Base-by-base conservation (phyloP, 129 eudicot genomes). In the Chrysanthemum makinoi region DNA sequence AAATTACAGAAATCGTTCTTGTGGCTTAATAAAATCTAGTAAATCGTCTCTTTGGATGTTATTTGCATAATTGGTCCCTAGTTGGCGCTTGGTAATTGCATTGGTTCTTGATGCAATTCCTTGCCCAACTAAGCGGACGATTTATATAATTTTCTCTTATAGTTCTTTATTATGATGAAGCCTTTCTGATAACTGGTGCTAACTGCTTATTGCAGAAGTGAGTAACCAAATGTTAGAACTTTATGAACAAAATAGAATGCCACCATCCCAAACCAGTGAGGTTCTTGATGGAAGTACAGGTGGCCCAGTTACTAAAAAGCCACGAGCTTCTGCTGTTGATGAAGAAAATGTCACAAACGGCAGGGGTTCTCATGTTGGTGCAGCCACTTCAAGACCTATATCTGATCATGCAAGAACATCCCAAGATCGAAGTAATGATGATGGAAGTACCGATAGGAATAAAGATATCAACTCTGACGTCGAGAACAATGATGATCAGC, bases 181-280 rank as follows among this genome's bases (percentile, higher is more conserved):
- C 24, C 19, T 51, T 33, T 15, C 3, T 20, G 17, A 5, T 72
- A 46, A 61, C 12, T n/a, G 3, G 28, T 72, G 49, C 16, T 72
- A 62, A 17, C 33, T 62, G 22, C 64, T 59, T 17, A 35, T 67
- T 72, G 77, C 84, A 83, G 87, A 83, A 73, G 87, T 83, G 58
- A 83, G 87, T 79, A 83, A 83, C 74, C 87, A 83, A 79, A 83
- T 83, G 87, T 54, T 83, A 50, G 87, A 83, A 72, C 68, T 83
- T n/a, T 83, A 83, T 19, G 87, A 83, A 69, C 87, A 83, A 77
- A 83, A 80, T 48, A 69, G 80, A 69, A 30, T 74, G 24, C 84
- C 84, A 2, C 73, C 76, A 47, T 35, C 83, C 55, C 87, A 79
- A 61, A 77, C 81, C 6, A 83, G 87, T 76, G 87, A 80, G 57